phyloP scores from a whole-genome alignment of 2,329 filamentous ascomycete species.

The Talaromyces sp. region DNA sequence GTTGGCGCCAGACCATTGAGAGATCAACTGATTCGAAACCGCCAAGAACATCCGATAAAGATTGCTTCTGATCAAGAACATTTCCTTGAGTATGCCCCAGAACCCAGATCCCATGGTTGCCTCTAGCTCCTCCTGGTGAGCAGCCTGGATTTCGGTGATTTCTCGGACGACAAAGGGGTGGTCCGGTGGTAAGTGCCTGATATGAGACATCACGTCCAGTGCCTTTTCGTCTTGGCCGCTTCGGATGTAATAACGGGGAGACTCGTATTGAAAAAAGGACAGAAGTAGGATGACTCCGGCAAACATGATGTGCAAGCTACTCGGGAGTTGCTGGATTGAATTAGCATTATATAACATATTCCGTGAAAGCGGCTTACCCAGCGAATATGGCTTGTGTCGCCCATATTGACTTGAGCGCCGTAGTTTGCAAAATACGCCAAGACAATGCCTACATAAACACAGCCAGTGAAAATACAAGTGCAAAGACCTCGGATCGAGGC shows the following conservation, averaged over 20 bases:
- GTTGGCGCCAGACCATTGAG: conserved; percentile 53
- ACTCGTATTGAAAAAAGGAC: conserved; percentile 64
- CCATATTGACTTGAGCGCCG: conserved; percentile 50
- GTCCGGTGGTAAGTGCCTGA: conserved; percentile 45
- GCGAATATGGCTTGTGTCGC: conserved; percentile 35
- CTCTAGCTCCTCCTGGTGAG: conserved; percentile 66
- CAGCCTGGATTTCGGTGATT: conserved; percentile 58
- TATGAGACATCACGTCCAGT: conserved; percentile 38
- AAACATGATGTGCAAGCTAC: conserved; percentile 72
- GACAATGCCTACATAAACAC: conserved; percentile 73
- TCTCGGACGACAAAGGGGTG: conserved; percentile 58
- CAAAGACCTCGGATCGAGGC: conserved; percentile 66
- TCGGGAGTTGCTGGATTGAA: conserved; percentile 51
- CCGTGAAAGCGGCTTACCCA: conserved; percentile 39
- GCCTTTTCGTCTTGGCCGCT: conserved; percentile 51
- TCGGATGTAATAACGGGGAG: conserved; percentile 66
- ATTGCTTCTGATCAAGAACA: conserved; percentile 61
- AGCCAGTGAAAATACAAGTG: conserved; percentile 63
- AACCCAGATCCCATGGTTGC: conserved; percentile 62
- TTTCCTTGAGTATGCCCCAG: conserved; percentile 62
- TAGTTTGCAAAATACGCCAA: conserved; percentile 73
- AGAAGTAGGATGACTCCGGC: conserved; percentile 65
- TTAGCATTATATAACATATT: neutral
- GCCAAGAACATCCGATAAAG: conserved; percentile 66
- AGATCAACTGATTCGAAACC: conserved; percentile 63